phyloP scores from a whole-genome alignment of 75 land plant genomes.

The Adiantum capillusveneris region DNA sequence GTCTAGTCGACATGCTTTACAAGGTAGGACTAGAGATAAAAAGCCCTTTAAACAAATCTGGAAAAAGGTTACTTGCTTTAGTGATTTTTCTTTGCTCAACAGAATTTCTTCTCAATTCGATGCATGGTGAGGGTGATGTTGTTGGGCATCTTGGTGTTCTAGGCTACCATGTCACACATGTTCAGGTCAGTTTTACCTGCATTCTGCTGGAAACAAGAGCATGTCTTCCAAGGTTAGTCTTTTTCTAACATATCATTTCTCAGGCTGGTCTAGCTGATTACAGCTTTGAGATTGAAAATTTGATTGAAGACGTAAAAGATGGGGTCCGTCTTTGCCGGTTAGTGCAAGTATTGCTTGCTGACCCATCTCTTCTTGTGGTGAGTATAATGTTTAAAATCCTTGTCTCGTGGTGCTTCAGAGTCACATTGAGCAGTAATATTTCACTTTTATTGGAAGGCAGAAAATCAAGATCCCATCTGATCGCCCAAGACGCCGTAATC shows the following conservation, averaged over 20 bases:
- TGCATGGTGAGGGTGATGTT: slow-evolving; percentile 94
- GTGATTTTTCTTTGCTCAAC: neutral
- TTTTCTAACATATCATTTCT: neutral
- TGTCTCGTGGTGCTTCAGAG: neutral
- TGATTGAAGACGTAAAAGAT: slow-evolving; percentile 74
- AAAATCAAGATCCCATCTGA: slow-evolving; percentile 57
- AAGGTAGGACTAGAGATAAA: no score
- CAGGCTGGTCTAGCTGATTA: slow-evolving; percentile 72
- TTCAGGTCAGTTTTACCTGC: slow-evolving; percentile 43
- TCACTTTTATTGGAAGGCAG: slow-evolving; percentile 31
- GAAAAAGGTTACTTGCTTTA: neutral
- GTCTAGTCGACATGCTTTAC: slow-evolving; percentile 69
- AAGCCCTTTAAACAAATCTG: no score
- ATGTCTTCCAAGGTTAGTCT: neutral
- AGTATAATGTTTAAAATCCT: neutral
- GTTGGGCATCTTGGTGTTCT: slow-evolving; percentile 47
- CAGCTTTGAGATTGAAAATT: slow-evolving; percentile 45
- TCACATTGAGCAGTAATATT: slow-evolving; percentile 6
- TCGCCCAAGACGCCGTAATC: slow-evolving; percentile 38
- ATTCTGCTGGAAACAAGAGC: neutral
- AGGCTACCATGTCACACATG: slow-evolving; percentile 66
- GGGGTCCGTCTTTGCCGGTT: slow-evolving; percentile 71
- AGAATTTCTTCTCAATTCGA: slow-evolving; percentile 53
- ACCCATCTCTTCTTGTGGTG: slow-evolving; percentile 61
- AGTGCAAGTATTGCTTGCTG: slow-evolving; percentile 57